Base-by-base conservation (phyloP, 495 filamentous ascomycete genomes). In the Aspergillus heteromorphus region DNA sequence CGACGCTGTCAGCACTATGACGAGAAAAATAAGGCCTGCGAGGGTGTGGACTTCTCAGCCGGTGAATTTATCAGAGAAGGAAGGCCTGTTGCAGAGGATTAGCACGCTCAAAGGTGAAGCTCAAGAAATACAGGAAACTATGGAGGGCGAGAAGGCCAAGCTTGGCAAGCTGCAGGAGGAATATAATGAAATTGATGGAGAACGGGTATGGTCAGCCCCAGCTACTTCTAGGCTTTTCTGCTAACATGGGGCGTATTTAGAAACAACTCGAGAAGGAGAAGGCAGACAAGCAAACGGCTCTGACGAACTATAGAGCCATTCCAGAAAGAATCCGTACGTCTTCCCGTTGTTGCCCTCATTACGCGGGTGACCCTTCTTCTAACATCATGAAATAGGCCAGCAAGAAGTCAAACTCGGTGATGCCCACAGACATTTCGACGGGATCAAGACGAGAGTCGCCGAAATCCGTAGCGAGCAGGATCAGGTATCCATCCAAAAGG, bases 41-140 rank as follows among this genome's bases (percentile, higher is more conserved):
- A 65, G 62, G 13, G 74, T 79, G 50, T 97, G 91, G 87, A 89
- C 87, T 2, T 80, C 90, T 54, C 83, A 89, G 59, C 87, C 89
- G 4, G 80, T 90, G 11, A 87, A 93, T 65, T 59, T 62, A 0
- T 70, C 77, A 23, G 78, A 80, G 49, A 89, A 86, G 61, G 62
- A 68, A 11, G 75, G 75, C 40, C 21, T 84, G 18, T 62, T 73
- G 49, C 62, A 66, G 27, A 72, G 67, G 0, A 78, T 84, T 25
- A 42, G 61, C 0, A 49, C 74, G 3, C 68, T 78, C 40, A 73
- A 71, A 10, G 67, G 73, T 6, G 68, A 83, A 34, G 40, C 78
- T 18, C 65, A 64, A 16, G 67, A 65, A 4, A 34, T 79, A 7
- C 54, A 73, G 27, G 48, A 63, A 13, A 66, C 67, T 40, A 54